Base-by-base conservation (phyloP, 768 basidiomycete species). In the Termitomyces bulborhizus region DNA sequence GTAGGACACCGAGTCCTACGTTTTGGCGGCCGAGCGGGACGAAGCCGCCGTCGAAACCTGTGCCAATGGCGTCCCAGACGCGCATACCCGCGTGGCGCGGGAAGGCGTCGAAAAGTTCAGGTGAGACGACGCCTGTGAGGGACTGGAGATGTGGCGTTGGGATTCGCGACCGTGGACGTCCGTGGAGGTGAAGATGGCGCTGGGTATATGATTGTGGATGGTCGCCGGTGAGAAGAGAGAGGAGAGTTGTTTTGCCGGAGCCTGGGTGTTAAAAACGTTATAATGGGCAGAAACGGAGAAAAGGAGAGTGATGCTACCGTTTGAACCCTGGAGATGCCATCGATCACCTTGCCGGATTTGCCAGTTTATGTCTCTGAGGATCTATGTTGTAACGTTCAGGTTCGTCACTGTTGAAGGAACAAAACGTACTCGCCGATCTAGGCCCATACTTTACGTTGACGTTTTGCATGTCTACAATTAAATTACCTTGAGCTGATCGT, bases 131-230 rank as follows among this genome's bases (percentile, higher is more conserved):
- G 0, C 93, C 92, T 57, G 93, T 86, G 32, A 79, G 76, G 3
- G 79, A 73, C 55, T 80, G 81, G 24, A 94, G 77, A 46, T 75
- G 69, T 0, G 86, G 77, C 0, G 92, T 95, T 0, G 96, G 79
- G 46, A 84, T 82, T 2, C 72, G 71, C 11, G 77, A 68, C 6
- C 93, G 85, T 3, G 72, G 73, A 62, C 83, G 85, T 45, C 83
- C 69, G 18, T 65, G 72, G 7, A 74, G 67, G 39, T 55, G 77
- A 58, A 68, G 62, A 54, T 73, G 69, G 7, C 68, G 67, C 64
- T 92, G 90, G 4, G 85, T 86, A 73, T 88, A 98, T 1, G 96
- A 98, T 58, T 93, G 91, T 0, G 96, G 96, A 68, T 98, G 96
- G 66, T 96, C 93, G 26, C 96, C 96, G 0, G 93, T 93, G 39